phyloP scores from a whole-genome alignment of 2,329 filamentous ascomycete genomes.

The Stachybotrys chlorohalonatus region DNA sequence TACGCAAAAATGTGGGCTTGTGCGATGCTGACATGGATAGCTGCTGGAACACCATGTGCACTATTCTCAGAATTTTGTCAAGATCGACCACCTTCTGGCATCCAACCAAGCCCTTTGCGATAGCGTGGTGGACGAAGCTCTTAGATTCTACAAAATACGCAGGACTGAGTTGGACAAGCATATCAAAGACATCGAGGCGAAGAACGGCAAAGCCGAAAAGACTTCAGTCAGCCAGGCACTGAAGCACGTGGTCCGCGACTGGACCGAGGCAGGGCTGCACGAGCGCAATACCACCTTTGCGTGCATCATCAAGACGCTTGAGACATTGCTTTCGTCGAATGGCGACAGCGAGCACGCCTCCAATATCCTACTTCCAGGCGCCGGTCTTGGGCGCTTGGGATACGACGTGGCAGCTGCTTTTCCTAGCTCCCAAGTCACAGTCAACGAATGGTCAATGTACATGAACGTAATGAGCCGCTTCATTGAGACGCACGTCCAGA shows the following conservation, averaged over 20 bases:
- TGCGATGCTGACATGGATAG: constrained; percentile 10
- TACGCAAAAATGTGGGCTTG: neutral
- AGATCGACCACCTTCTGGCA: constrained; percentile 30
- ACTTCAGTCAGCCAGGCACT: constrained; percentile 41
- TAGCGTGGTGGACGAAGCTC: constrained; percentile 32
- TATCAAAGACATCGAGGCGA: constrained; percentile 25
- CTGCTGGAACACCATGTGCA: constrained; percentile 46
- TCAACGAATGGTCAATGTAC: constrained; percentile 50
- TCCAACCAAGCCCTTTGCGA: constrained; percentile 36
- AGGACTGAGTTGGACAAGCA: constrained; percentile 34
- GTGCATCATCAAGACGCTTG: constrained; percentile 26
- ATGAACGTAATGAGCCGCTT: constrained; percentile 47
- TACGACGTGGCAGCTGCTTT: constrained; percentile 33
- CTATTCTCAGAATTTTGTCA: constrained; percentile 45
- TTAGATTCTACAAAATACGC: constrained; percentile 36
- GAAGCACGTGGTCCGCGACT: constrained; percentile 50
- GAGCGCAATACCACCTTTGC: constrained; percentile 35
- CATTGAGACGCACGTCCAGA: constrained; percentile 23
- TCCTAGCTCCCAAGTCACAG: constrained; percentile 35
- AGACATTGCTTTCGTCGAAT: constrained; percentile 17
- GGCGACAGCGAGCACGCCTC: constrained; percentile 6
- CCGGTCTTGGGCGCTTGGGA: constrained; percentile 42
- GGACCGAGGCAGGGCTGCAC: constrained; percentile 36
- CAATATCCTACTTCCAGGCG: constrained; percentile 40
- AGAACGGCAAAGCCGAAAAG: constrained; percentile 30